Evolutionary conservation across 805 yeast species (phyloP), one percentile per base, ranked within the genome.

Genomic region (Saccharomycopsis guyanensis): DNA sequence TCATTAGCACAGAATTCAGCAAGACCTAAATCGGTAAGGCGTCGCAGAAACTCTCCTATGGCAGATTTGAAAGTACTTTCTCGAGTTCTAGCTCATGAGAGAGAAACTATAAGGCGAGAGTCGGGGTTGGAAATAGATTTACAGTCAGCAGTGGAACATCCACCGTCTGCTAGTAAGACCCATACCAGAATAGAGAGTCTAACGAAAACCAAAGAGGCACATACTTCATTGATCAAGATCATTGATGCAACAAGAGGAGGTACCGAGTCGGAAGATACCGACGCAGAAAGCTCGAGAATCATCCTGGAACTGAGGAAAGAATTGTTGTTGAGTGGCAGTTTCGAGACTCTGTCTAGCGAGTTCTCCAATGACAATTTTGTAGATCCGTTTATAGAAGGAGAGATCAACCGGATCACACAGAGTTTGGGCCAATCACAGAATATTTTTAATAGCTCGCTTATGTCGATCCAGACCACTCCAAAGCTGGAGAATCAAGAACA

Each of bases 331-430:
- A 19, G 37, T 29, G 33, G 33, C 18, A 27, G 29, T 34, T 29
- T 31, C 20, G 18, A 39, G 8, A 4, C 31, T 15, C 38, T 45
- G 38, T 40, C 45, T 24, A 37, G 45, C 16, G 40, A 36, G 10
- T 13, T 16, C 13, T 31, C 42, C 20, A 27, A 33, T 13, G 48
- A 45, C 8, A 40, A 40, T 18, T 41, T 41, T 42, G 46, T 23
- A 6, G 49, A 48, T 24, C 51, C 51, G 6, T 44, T 48, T 24
- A 44, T 48, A 12, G 51, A 48, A 40, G 18, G 37, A 7, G 51
- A 48, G 25, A 25, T 48, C 33, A 40, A 48, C 10, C 32, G 51
- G 40, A 47, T 47, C 23, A 43, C 51, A 2, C 37, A 33, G 37
- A 33, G 37, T 33, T 33, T 33, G 37, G 37, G 37, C 20, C 18